Conservation (phyloP, 2,329 filamentous ascomycete species). For the Colletotrichum phormii region DNA sequence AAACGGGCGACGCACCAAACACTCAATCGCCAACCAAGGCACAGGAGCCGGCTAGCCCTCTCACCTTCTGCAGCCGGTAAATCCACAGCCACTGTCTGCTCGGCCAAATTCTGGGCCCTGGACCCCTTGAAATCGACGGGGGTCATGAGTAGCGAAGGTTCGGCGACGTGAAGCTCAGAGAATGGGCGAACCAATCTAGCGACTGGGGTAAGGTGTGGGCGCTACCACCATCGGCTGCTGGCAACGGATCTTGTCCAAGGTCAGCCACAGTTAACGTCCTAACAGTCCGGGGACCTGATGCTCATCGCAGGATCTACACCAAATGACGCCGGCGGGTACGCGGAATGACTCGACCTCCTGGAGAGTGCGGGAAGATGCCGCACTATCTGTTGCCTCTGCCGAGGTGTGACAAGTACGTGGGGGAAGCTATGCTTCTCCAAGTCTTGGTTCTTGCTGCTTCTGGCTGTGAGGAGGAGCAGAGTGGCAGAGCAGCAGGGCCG, state of each 20-base stretch:
- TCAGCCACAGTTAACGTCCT: neutral
- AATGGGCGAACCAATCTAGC: slow-evolving; percentile 1
- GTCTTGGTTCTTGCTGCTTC: slow-evolving; percentile 18
- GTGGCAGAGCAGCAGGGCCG: neutral
- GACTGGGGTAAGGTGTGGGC: slow-evolving; percentile 7
- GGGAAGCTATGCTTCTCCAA: slow-evolving; percentile 30
- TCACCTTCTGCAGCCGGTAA: neutral
- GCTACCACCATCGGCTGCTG: slow-evolving; percentile 30
- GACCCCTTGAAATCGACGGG: slow-evolving; percentile 7
- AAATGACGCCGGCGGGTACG: neutral
- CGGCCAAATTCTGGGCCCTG: slow-evolving; percentile 1
- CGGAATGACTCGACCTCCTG: slow-evolving; percentile 14
- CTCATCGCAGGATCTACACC: neutral
- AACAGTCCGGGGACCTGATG: neutral
- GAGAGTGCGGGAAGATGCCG: slow-evolving; percentile 24
- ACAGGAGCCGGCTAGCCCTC: slow-evolving; percentile 10
- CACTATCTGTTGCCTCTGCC: slow-evolving; percentile 21
- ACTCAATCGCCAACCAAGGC: slow-evolving; percentile 20
- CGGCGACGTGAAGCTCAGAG: slow-evolving; percentile 1
- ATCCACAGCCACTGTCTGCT: neutral
- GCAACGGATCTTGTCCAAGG: slow-evolving; percentile 13
- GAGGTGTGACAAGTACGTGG: slow-evolving; percentile 30
- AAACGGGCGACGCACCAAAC: neutral
- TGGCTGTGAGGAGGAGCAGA: slow-evolving; percentile 14
- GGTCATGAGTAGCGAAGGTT: slow-evolving; percentile 28